Conservation (phyloP, 495 filamentous ascomycete genomes). For the Penicillium cataractarum region DNA sequence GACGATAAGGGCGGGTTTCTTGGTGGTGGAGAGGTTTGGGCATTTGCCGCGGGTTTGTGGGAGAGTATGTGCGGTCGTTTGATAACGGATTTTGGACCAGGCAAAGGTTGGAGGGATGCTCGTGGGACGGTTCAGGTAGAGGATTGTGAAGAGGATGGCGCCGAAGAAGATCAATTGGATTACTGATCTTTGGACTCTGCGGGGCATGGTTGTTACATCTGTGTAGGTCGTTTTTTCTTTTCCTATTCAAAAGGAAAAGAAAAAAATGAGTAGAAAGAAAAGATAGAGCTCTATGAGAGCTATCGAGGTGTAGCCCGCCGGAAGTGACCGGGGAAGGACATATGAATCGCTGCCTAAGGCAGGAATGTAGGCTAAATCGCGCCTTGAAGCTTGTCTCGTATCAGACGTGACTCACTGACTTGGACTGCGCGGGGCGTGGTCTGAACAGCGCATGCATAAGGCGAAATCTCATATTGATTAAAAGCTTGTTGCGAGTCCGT, state of each 20-base stretch:
- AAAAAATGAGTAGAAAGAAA: neutral
- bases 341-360: constrained; percentile 4
- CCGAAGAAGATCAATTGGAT: constrained; percentile 37
- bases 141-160: constrained; percentile 33
- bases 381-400: constrained; percentile 3
- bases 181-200: constrained; percentile 28
- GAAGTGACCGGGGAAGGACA: neutral
- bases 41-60: constrained; percentile 38
- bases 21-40: constrained; percentile 33
- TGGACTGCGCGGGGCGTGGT: neutral
- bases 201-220: constrained; percentile 23
- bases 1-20: constrained; percentile 45
- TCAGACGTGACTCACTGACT: constrained; percentile 6
- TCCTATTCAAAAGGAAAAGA: neutral
- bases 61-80: constrained; percentile 29
- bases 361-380: neutral
- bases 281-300: neutral
- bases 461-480: neutral
- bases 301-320: neutral
- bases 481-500: neutral
- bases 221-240: neutral
- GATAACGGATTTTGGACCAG: constrained; percentile 45
- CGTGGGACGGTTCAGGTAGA: constrained; percentile 40
- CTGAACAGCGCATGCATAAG: neutral
- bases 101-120: constrained; percentile 24